Conservation (phyloP, 1,139 yeast species). For the Debaryomyces fabryi region DNA sequence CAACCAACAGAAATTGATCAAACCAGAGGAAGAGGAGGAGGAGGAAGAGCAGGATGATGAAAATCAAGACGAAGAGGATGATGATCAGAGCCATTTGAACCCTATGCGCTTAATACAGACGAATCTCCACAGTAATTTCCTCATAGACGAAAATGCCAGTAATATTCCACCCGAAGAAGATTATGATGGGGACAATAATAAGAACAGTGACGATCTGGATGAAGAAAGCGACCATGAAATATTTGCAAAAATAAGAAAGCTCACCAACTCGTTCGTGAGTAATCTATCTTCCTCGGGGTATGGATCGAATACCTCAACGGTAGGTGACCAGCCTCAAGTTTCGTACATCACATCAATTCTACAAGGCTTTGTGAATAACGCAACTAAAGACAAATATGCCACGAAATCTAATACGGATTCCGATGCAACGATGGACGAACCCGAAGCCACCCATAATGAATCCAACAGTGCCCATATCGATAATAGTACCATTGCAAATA, state of each 20-base stretch:
- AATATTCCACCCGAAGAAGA: constrained; percentile 19
- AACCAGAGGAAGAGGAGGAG: constrained; percentile 50
- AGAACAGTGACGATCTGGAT: constrained; percentile 20
- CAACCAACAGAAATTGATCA: constrained; percentile 64
- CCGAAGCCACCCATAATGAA: constrained; percentile 24
- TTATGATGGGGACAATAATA: constrained; percentile 23
- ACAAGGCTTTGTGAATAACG: constrained; percentile 43
- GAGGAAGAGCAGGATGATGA: constrained; percentile 6
- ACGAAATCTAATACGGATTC: constrained; percentile 43
- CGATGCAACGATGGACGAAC: constrained; percentile 37
- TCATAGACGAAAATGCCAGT: constrained; percentile 29
- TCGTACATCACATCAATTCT: constrained; percentile 41
- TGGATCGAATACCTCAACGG: constrained; percentile 10
- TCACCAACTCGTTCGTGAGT: constrained; percentile 26
- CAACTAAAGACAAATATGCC: constrained; percentile 15
- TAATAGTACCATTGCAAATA: background rate
- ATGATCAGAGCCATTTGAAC: constrained; percentile 11
- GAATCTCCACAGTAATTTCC: constrained; percentile 42
- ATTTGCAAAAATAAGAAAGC: constrained; percentile 31
- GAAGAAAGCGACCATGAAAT: constrained; percentile 24
- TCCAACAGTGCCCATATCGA: background rate
- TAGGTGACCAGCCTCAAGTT: constrained; percentile 21
- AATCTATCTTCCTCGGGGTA: constrained; percentile 11
- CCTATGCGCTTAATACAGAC: constrained; percentile 39
- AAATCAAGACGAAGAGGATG: constrained; percentile 12